phyloP scores from a whole-genome alignment of 306 rosid genomes.

The Lathyrus sativus region DNA sequence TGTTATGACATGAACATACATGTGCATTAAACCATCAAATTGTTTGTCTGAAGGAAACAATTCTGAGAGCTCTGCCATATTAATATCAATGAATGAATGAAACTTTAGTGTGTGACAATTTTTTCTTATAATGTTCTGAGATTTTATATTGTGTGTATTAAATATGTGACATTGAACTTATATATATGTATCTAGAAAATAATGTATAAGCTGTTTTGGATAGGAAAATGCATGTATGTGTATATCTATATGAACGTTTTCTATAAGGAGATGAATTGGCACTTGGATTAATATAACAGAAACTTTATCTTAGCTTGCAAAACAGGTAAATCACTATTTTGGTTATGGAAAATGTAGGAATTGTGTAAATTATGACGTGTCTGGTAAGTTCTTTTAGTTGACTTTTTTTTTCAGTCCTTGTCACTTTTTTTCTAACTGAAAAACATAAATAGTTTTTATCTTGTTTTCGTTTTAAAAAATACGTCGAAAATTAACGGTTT shows the following conservation, averaged over 20 bases:
- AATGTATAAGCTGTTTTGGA: not conserved
- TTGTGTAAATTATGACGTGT: not conserved
- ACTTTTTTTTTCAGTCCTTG: too few species aligned
- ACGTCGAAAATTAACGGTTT: too few species aligned
- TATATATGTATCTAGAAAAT: not conserved
- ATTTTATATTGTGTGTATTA: slow-evolving; percentile 16
- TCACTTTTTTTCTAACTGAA: too few species aligned
- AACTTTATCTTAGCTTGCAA: slow-evolving; percentile 9
- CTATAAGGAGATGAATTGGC: not conserved
- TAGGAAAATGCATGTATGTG: not conserved
- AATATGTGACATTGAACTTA: slow-evolving; percentile 11
- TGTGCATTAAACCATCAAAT: slow-evolving; percentile 25
- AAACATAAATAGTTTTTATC: too few species aligned
- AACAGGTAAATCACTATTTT: not conserved
- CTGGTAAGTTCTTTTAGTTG: too few species aligned
- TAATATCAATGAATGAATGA: not conserved
- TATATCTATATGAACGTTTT: not conserved
- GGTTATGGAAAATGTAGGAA: not conserved
- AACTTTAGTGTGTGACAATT: slow-evolving; percentile 9
- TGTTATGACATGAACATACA: slow-evolving; percentile 20
- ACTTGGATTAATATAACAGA: not conserved
- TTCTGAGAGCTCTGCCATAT: slow-evolving; percentile 39
- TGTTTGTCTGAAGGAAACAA: slow-evolving; percentile 25
- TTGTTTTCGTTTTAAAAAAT: too few species aligned
- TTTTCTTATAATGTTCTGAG: not conserved